Evolutionary conservation across 305 asterid species (phyloP).

Genomic region (Fraxinus ornus): DNA sequence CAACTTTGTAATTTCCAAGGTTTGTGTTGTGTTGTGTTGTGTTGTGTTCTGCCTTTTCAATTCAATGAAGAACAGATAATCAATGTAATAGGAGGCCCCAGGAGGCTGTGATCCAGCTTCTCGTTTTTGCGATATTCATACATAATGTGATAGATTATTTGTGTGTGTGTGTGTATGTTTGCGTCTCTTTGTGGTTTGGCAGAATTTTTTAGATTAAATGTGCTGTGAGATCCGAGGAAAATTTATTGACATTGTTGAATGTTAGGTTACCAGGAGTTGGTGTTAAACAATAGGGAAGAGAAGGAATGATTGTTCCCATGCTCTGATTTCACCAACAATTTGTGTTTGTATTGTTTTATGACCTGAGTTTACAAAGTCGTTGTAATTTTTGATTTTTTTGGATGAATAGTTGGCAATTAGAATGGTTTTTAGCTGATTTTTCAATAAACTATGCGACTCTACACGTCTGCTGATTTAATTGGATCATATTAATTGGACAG

Average conservation of each 20-base stretch:
- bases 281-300: neutral
- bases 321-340: too few species aligned
- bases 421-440: neutral
- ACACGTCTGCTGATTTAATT: neutral
- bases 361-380: too few species aligned
- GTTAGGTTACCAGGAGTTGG: neutral
- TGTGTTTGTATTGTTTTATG: too few species aligned
- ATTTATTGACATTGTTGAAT: too few species aligned
- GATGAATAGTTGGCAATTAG: too few species aligned
- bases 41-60: neutral
- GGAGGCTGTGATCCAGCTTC: slow-evolving; percentile 30
- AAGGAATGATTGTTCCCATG: neutral
- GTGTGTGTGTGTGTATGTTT: neutral
- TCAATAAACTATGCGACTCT: too few species aligned
- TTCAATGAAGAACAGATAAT: neutral
- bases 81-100: slow-evolving; percentile 2
- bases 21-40: neutral
- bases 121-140: neutral
- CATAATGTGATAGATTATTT: neutral
- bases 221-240: too few species aligned
- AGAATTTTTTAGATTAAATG: neutral
- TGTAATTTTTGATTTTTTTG: too few species aligned
- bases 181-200: neutral
- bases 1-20: neutral
- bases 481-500: neutral